phyloP scores from a whole-genome alignment of 2,329 filamentous ascomycete species.

The Ciborinia camelliae region DNA sequence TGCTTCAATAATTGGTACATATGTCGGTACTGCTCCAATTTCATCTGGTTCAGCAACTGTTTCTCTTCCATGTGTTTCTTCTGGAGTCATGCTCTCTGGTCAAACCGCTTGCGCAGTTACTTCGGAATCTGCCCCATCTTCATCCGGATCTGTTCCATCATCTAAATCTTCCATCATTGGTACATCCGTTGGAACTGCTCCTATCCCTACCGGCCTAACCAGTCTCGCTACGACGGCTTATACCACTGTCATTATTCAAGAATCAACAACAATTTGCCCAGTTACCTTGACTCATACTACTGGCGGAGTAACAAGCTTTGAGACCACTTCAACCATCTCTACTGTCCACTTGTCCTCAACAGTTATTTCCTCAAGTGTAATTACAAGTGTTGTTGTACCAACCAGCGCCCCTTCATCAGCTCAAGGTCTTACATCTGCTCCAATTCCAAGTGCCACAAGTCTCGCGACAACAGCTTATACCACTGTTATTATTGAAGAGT shows the following conservation, averaged over 20 bases:
- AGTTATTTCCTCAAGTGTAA: constrained; percentile 23
- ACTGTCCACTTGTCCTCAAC: constrained; percentile 39
- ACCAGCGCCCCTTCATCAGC: neutral
- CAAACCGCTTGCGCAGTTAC: neutral
- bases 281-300: constrained; percentile 24
- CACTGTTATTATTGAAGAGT: constrained; percentile 26
- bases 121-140: neutral
- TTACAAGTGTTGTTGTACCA: constrained; percentile 8
- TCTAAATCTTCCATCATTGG: constrained; percentile 1
- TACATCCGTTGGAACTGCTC: constrained; percentile 2
- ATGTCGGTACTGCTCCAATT: neutral
- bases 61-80: neutral
- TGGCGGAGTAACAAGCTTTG: neutral
- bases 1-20: neutral
- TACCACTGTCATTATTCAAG: constrained; percentile 25
- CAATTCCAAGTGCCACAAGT: neutral
- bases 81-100: neutral
- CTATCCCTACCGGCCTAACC: neutral
- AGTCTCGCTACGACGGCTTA: constrained; percentile 22
- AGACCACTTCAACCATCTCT: constrained; percentile 26
- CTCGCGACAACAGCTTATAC: constrained; percentile 24
- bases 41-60: neutral
- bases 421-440: neutral
- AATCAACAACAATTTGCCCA: constrained; percentile 36
- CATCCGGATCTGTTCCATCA: neutral